Percentiles rank a stretch among this genome's conserved stretches.
phyloP scores from a whole-genome alignment of 495 filamentous ascomycete genomes.

The Penicillium mononematosum region DNA sequence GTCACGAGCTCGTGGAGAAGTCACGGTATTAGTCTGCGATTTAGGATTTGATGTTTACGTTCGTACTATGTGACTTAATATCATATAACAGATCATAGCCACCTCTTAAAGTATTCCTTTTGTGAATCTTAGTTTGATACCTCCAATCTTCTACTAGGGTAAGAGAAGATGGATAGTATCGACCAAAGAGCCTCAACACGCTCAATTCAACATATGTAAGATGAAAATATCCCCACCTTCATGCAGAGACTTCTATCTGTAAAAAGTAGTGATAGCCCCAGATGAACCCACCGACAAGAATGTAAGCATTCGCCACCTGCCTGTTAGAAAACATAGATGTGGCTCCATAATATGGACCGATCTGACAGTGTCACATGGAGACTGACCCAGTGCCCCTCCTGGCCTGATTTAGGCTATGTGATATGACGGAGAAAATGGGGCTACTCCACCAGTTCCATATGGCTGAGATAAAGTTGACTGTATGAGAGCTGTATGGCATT shows the following conservation, averaged over 20 bases:
- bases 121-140: background rate
- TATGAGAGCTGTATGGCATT: background rate
- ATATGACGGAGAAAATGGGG: slow-evolving; percentile 22
- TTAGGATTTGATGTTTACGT: background rate
- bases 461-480: slow-evolving; percentile 6
- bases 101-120: background rate
- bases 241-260: background rate
- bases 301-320: slow-evolving; percentile 9
- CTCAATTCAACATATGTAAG: background rate
- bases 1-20: background rate
- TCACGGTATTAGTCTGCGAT: background rate
- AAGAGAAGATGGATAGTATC: background rate
- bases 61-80: background rate
- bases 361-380: slow-evolving; percentile 6
- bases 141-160: background rate
- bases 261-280: background rate
- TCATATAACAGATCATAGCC: background rate
- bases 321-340: background rate
- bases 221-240: background rate
- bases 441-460: slow-evolving; percentile 25
- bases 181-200: background rate
- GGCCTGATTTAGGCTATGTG: slow-evolving; percentile 14
- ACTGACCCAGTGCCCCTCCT: slow-evolving; percentile 21
- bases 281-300: background rate
- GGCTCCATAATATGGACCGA: slow-evolving; percentile 13